Conservation (phyloP, 2,329 filamentous ascomycete genomes). For the Calonectria crousiana region DNA sequence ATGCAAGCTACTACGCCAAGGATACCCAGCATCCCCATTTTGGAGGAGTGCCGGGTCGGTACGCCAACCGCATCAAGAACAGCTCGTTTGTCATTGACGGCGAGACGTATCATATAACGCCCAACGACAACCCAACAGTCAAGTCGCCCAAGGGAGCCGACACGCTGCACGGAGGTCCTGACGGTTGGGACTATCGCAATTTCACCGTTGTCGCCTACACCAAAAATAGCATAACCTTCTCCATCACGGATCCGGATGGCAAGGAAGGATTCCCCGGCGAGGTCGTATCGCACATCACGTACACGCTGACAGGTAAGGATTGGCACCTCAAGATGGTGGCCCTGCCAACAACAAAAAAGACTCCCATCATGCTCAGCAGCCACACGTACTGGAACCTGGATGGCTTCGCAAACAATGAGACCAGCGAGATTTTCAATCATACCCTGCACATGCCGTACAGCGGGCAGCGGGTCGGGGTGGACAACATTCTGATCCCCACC, state of each 20-base stretch:
- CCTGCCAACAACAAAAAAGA: slow-evolving; percentile 77
- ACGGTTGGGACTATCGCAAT: slow-evolving; percentile 84
- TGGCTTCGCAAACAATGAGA: slow-evolving; percentile 80
- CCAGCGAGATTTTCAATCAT: slow-evolving; percentile 75
- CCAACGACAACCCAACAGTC: slow-evolving; percentile 72
- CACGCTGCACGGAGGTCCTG: slow-evolving; percentile 76
- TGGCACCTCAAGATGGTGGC: slow-evolving; percentile 83
- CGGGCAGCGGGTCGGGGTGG: slow-evolving; percentile 75
- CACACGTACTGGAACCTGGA: slow-evolving; percentile 88
- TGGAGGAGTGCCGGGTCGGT: slow-evolving; percentile 79
- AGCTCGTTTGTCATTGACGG: slow-evolving; percentile 78
- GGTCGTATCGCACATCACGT: slow-evolving; percentile 80
- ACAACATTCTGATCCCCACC: slow-evolving; percentile 80
- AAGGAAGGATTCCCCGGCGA: slow-evolving; percentile 84
- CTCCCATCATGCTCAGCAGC: slow-evolving; percentile 83
- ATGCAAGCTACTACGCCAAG: slow-evolving; percentile 76
- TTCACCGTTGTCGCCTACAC: slow-evolving; percentile 81
- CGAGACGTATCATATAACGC: slow-evolving; percentile 65
- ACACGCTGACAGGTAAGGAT: slow-evolving; percentile 73
- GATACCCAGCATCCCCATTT: slow-evolving; percentile 78
- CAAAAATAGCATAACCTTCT: slow-evolving; percentile 78
- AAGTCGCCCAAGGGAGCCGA: slow-evolving; percentile 66
- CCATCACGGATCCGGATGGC: slow-evolving; percentile 78
- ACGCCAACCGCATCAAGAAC: slow-evolving; percentile 86
- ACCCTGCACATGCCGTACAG: slow-evolving; percentile 80